Base-by-base conservation (phyloP, 176 grass and related monocot genomes). In the Puccinellia tenuiflora region DNA sequence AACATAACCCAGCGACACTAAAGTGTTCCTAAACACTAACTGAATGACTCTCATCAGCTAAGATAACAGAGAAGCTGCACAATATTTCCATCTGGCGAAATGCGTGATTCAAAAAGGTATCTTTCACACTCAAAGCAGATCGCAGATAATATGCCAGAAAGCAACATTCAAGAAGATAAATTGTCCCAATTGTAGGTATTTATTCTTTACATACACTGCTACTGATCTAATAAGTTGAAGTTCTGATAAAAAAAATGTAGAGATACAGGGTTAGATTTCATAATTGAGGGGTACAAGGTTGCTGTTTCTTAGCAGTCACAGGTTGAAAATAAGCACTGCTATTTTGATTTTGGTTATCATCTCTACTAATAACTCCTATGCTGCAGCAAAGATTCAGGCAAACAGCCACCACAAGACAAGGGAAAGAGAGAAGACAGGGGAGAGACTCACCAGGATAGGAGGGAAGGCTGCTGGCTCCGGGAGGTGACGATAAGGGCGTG, bases 131-230 rank as follows among this genome's bases (percentile, higher is more conserved):
- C 53, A 59, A 69, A 82, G 70, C 46, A 79, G 84, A 83, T 84
- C 68, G 68, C 48, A 87, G 40, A 84, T 80, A 77, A 40, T 80
- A 79, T 90, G 59, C 75, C 38, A 68, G 75, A 90, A 84, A 87
- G 68, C 50, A 73, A 83, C 47, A 69, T 68, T 22, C 47, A 68
- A 75, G 74, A 80, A 66, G 46, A 79, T 54, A 87, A 68, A 30
- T 61, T 77, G n/a, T 42, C 86, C 68, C 45, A 77, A 39, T 43
- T 73, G 65, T 73, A 22, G 7, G 29, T 81, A 31, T 80, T 83
- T 77, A 74, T 84, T 80, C 59, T 68, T 54, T 26, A 84, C 28
- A 53, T 51, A 75, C 20, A 79, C 11, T 39, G 63, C 55, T 63
- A 90, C 45, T 65, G 83, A 72, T 73, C 53, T 74, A 56, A 57